phyloP scores from a whole-genome alignment of 495 filamentous ascomycete genomes.

The Talaromyces wortmannii region DNA sequence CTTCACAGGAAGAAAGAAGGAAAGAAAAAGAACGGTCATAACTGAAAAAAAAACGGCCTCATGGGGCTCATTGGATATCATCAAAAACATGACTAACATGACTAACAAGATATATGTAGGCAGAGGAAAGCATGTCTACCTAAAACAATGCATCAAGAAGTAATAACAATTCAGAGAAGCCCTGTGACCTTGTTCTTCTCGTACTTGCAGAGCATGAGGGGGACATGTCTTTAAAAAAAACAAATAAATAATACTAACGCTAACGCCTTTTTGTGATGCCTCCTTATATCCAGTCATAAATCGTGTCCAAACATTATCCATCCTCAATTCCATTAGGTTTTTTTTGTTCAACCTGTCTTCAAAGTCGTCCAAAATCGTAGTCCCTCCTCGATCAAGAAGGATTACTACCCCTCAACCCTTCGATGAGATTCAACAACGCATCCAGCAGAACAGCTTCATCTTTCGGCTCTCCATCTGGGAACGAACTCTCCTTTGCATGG shows the following conservation, averaged over 20 bases:
- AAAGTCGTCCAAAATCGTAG: not conserved
- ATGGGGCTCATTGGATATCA: not conserved
- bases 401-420: conserved; percentile 23
- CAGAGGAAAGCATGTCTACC: not conserved
- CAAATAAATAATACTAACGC: not conserved
- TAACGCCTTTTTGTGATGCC: not conserved
- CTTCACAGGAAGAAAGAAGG: not conserved
- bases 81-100: not conserved
- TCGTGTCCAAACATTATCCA: not conserved
- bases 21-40: not conserved
- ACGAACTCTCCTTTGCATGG: conserved; percentile 35
- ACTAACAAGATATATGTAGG: not conserved
- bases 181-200: no score
- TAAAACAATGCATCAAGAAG: no score
- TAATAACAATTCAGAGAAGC: no score
- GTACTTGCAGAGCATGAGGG: not conserved
- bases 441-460: conserved; percentile 41
- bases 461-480: conserved; percentile 39
- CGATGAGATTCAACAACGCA: conserved; percentile 34
- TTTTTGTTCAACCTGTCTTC: not conserved
- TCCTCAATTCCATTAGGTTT: not conserved
- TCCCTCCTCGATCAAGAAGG: not conserved
- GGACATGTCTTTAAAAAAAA: not conserved
- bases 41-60: not conserved
- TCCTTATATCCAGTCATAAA: not conserved